phyloP scores from a whole-genome alignment of 1,284 basidiomycete genomes.

The Cryptococcus jaspeensis region DNA sequence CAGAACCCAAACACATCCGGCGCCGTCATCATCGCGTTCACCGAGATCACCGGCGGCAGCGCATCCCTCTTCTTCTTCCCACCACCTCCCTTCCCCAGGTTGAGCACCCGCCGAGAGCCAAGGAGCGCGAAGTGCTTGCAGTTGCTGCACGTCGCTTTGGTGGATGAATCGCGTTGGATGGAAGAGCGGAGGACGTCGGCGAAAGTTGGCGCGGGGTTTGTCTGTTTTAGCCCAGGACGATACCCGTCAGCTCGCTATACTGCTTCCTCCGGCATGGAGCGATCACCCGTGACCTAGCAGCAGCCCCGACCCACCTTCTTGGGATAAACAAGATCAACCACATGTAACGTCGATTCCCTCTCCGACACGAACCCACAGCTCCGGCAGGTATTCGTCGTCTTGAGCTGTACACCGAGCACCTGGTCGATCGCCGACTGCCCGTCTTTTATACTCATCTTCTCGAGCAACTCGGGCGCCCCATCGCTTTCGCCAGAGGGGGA shows the following conservation, averaged over 20 bases:
- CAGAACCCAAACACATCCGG: constrained; percentile 75
- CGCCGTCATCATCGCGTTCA: constrained; percentile 80
- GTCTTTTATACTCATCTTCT: constrained; percentile 4
- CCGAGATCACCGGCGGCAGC: constrained; percentile 79
- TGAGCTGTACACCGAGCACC: constrained; percentile 71
- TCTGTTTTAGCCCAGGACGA: constrained; percentile 6
- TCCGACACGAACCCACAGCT: constrained; percentile 69
- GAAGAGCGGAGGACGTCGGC: constrained; percentile 71
- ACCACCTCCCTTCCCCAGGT: constrained; percentile 50
- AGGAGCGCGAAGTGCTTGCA: constrained; percentile 78
- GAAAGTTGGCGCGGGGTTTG: constrained; percentile 53
- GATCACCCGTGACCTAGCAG: neutral
- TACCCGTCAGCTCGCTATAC: too few relatives aligned
- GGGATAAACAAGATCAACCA: constrained; percentile 86
- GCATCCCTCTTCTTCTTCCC: constrained; percentile 3
- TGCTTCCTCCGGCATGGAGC: too few relatives aligned
- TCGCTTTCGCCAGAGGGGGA: constrained; percentile 9
- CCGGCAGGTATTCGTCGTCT: constrained; percentile 71
- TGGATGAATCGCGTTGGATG: constrained; percentile 73
- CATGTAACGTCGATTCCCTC: constrained; percentile 72
- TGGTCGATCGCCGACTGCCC: constrained; percentile 68
- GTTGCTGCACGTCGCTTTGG: constrained; percentile 79
- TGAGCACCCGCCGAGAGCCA: constrained; percentile 66
- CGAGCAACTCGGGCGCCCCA: constrained; percentile 8
- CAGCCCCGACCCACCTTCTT: constrained; percentile 60